Conservation (phyloP, 345 rosid genomes). For the Salix caprea region DNA sequence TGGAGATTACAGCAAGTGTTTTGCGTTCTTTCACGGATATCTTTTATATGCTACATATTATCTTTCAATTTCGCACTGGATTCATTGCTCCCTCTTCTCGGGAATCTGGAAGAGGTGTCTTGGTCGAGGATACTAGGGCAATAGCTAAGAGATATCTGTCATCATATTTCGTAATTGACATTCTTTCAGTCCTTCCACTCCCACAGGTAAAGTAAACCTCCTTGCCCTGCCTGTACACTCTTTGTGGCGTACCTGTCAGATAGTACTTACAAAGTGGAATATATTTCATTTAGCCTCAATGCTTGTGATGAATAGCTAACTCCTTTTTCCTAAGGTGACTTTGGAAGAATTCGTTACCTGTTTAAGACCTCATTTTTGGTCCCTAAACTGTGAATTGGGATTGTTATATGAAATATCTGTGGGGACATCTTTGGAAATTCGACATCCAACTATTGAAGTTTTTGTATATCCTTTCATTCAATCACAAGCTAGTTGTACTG, state of each 20-base stretch:
- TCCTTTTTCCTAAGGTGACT: background rate
- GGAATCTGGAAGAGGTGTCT: conserved; percentile 90
- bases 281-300: background rate
- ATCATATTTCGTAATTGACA: conserved; percentile 57
- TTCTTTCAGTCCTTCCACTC: conserved; percentile 48
- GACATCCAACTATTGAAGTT: background rate
- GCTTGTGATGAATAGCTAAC: background rate
- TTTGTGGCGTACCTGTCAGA: background rate
- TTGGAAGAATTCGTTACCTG: background rate
- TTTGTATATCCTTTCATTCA: background rate
- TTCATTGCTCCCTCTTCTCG: conserved; percentile 93
- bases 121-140: conserved; percentile 62
- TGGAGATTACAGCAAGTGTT: conserved; percentile 78
- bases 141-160: conserved; percentile 66
- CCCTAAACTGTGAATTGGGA: background rate
- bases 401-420: background rate
- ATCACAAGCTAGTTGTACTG: background rate
- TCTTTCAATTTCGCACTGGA: conserved; percentile 83
- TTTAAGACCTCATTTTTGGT: background rate
- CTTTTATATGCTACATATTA: conserved; percentile 72
- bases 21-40: conserved; percentile 78
- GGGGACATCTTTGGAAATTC: background rate
- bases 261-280: background rate
- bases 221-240: background rate
- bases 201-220: conserved; percentile 30